A percentile compares a stretch with the other conserved stretches of the same genome.
Evolutionary conservation across 2,329 filamentous ascomycete genomes (phyloP).

Genomic region (Diaporthe amygdali): DNA sequence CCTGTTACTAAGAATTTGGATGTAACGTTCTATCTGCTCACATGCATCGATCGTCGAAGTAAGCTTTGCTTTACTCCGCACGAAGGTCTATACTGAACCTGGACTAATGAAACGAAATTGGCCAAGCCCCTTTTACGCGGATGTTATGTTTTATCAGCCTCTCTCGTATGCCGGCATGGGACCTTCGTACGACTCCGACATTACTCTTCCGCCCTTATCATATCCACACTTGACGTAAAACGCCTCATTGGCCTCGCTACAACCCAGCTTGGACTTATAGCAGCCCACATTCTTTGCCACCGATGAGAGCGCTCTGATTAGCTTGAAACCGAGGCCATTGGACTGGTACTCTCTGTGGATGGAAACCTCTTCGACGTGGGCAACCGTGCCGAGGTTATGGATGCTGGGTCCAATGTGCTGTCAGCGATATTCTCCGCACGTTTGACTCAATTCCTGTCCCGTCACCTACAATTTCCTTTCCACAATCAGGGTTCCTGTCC

Average conservation of each 20-base stretch:
- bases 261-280: not conserved
- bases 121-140: too few relatives aligned
- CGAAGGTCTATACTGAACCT: too few relatives aligned
- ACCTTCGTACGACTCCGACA: not conserved
- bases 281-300: not conserved
- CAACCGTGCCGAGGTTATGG: not conserved
- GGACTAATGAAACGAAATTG: too few relatives aligned
- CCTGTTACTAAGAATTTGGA: too few relatives aligned
- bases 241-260: not conserved
- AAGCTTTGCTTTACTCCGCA: not conserved
- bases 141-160: not conserved
- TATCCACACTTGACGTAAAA: not conserved
- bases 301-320: not conserved
- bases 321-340: not conserved
- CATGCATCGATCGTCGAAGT: too few relatives aligned
- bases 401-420: not conserved
- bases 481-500: not conserved
- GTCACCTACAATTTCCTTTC: not conserved
- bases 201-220: not conserved
- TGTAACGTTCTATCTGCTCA: too few relatives aligned
- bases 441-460: too few relatives aligned
- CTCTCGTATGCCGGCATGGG: not conserved
- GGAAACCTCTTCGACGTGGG: not conserved
- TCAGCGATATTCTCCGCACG: not conserved
- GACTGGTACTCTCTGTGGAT: not conserved